Evolutionary conservation across 805 yeast species (phyloP).

Genomic region (Priceomyces melissophilus): DNA sequence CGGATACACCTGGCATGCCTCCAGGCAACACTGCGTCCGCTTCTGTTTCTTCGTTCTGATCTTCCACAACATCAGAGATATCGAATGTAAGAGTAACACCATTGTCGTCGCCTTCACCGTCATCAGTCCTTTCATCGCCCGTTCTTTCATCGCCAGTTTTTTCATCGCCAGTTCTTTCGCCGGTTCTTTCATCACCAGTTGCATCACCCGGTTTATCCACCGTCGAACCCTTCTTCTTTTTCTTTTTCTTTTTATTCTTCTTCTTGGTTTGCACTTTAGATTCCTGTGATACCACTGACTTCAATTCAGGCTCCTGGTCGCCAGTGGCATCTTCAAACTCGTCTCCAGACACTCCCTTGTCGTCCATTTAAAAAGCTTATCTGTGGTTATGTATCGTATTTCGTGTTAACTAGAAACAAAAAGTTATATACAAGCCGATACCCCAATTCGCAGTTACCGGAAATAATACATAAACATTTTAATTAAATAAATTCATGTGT

Average conservation of each 20-base stretch:
- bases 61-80: not conserved
- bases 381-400: too few relatives aligned
- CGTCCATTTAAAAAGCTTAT: too few relatives aligned
- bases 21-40: not conserved
- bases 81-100: not conserved
- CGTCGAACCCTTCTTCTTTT: conserved; percentile 5
- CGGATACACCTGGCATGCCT: not conserved
- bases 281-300: conserved; percentile 1
- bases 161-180: not conserved
- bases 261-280: conserved; percentile 3
- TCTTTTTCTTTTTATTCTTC: conserved; percentile 11
- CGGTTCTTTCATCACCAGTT: not conserved
- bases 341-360: conserved; percentile 13
- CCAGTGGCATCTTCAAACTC: conserved; percentile 20
- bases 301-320: not conserved
- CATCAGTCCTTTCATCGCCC: not conserved
- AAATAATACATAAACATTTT: too few relatives aligned
- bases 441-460: too few relatives aligned
- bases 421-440: too few relatives aligned
- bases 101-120: not conserved
- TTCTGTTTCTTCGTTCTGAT: not conserved
- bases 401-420: too few relatives aligned
- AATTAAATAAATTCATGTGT: too few relatives aligned
- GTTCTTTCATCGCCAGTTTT: not conserved
- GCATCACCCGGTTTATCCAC: conserved; percentile 2